Conservation (phyloP, 2,329 filamentous ascomycete species). For the Delphinella strobiligena region DNA sequence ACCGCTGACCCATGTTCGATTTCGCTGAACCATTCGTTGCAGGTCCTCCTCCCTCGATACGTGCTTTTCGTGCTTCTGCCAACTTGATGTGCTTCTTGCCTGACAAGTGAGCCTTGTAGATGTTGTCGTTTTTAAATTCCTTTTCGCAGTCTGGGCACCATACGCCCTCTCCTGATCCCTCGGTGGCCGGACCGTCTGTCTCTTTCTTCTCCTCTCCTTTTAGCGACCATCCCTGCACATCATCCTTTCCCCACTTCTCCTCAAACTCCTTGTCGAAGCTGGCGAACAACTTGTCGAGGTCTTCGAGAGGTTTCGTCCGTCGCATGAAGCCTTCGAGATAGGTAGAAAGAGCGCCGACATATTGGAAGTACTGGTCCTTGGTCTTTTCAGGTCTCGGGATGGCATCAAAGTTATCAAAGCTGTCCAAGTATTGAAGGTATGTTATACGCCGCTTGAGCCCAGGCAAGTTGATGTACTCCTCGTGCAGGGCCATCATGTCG, state of each 20-base stretch:
- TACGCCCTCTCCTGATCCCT: slow-evolving; percentile 53
- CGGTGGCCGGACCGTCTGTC: slow-evolving; percentile 30
- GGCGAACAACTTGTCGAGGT: slow-evolving; percentile 64
- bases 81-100: slow-evolving; percentile 91
- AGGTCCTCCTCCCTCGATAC: slow-evolving; percentile 16
- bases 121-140: slow-evolving; percentile 89
- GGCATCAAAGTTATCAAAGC: slow-evolving; percentile 76
- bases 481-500: slow-evolving; percentile 73
- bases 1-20: slow-evolving; percentile 24
- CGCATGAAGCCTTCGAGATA: slow-evolving; percentile 87
- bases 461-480: slow-evolving; percentile 80
- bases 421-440: slow-evolving; percentile 86
- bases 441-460: slow-evolving; percentile 65
- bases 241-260: slow-evolving; percentile 65
- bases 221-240: slow-evolving; percentile 60
- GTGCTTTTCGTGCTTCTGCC: slow-evolving; percentile 49
- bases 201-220: slow-evolving; percentile 22
- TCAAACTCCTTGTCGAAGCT: slow-evolving; percentile 78
- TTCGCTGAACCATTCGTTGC: slow-evolving; percentile 12
- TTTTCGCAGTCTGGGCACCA: slow-evolving; percentile 92
- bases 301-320: slow-evolving; percentile 72
- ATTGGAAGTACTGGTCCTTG: slow-evolving; percentile 85
- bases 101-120: slow-evolving; percentile 77
- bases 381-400: slow-evolving; percentile 74
- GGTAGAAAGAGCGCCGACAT: slow-evolving; percentile 64